Conservation (phyloP, 176 grass and related monocot genomes). For the Carex scoparia region DNA sequence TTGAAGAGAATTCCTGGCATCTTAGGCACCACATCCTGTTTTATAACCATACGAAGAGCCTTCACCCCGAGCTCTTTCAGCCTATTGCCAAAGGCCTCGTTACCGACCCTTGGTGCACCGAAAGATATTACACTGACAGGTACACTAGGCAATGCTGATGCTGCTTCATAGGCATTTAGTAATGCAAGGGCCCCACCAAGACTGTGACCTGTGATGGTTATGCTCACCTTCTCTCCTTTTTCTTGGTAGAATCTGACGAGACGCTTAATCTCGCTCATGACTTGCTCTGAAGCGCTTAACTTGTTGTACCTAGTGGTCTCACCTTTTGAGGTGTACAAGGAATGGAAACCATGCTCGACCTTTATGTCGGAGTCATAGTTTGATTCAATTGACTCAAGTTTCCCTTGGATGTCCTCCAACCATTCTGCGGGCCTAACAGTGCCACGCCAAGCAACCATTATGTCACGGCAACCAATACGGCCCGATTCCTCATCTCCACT, state of each 20-base stretch:
- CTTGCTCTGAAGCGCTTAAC: slow-evolving; percentile 45
- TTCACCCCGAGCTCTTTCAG: slow-evolving; percentile 35
- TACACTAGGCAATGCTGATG: slow-evolving; percentile 14
- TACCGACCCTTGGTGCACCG: slow-evolving; percentile 47
- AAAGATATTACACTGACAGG: slow-evolving; percentile 54
- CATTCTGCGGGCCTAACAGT: slow-evolving; percentile 37
- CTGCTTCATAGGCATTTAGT: slow-evolving; percentile 44
- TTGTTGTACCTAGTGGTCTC: slow-evolving; percentile 22
- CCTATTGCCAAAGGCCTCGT: slow-evolving; percentile 30
- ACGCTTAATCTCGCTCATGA: slow-evolving; percentile 31
- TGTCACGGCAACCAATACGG: slow-evolving; percentile 36
- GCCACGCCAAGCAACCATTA: slow-evolving; percentile 34
- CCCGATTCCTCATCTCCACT: slow-evolving; percentile 35
- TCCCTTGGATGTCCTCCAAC: slow-evolving; percentile 38
- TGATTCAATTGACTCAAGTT: slow-evolving; percentile 22
- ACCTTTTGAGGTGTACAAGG: slow-evolving; percentile 39
- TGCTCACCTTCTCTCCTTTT: slow-evolving; percentile 23
- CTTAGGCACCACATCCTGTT: slow-evolving; percentile 36
- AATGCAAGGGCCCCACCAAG: slow-evolving; percentile 56
- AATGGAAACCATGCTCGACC: slow-evolving; percentile 46
- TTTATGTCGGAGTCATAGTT: background rate
- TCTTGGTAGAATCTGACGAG: slow-evolving; percentile 24
- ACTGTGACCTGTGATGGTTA: slow-evolving; percentile 55
- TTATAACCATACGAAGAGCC: slow-evolving; percentile 30
- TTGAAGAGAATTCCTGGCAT: slow-evolving; percentile 39